These are phyloP conservation scores for Fusarium chuoi DNA, from an alignment of 2,329 filamentous ascomycete species.

Conservation along the genomic window DNA sequence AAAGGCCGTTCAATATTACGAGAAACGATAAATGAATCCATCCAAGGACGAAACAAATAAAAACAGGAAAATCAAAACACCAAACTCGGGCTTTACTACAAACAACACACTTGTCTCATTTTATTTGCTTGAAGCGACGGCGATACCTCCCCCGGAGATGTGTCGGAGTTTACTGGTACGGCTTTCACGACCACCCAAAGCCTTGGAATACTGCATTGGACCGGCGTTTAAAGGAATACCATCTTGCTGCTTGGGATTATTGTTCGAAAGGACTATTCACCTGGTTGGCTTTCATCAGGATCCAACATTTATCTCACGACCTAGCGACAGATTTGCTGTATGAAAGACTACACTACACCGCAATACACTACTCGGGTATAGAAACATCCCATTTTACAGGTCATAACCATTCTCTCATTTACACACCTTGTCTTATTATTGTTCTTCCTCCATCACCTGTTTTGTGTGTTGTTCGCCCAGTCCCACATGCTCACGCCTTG, in stretches of 20 bases:
- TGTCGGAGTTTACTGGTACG: slow-evolving; percentile 26
- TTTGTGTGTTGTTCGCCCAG: not conserved
- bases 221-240: slow-evolving; percentile 40
- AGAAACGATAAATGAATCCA: slow-evolving; percentile 46
- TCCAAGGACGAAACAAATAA: not conserved
- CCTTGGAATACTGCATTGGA: slow-evolving; percentile 29
- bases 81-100: not conserved
- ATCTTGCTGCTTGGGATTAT: slow-evolving; percentile 17
- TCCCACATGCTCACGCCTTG: slow-evolving; percentile 6
- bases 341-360: slow-evolving; percentile 2
- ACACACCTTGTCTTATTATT: too few relatives aligned
- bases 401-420: slow-evolving; percentile 7
- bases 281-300: not conserved
- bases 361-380: slow-evolving; percentile 6
- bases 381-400: slow-evolving; percentile 6
- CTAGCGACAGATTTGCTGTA: slow-evolving; percentile 2
- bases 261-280: slow-evolving; percentile 10
- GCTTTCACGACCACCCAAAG: slow-evolving; percentile 21
- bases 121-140: slow-evolving; percentile 19
- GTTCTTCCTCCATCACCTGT: not conserved
- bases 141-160: slow-evolving; percentile 12
- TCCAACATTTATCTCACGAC: not conserved
- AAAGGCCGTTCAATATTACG: slow-evolving; percentile 59
- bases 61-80: not conserved
- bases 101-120: not conserved